phyloP scores from a whole-genome alignment of 495 filamentous ascomycete species.

The Aspergillus sclerotioniger region DNA sequence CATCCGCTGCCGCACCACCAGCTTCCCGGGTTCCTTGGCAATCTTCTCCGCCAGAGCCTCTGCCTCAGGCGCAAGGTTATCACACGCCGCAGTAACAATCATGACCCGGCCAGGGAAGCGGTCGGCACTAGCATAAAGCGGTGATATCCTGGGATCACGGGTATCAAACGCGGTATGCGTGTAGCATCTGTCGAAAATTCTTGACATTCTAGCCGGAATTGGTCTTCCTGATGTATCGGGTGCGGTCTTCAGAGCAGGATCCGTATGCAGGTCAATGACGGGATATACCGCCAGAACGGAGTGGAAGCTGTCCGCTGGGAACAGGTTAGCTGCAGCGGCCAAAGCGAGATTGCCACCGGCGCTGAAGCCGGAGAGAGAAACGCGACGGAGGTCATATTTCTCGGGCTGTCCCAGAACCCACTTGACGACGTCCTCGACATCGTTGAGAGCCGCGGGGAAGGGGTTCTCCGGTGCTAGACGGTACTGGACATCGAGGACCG shows the following conservation, averaged over 20 bases:
- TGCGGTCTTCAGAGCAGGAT: constrained; percentile 22
- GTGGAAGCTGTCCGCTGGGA: constrained; percentile 39
- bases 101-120: constrained; percentile 40
- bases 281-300: constrained; percentile 45
- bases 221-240: constrained; percentile 25
- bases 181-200: constrained; percentile 35
- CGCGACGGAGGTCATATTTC: constrained; percentile 32
- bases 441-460: constrained; percentile 74
- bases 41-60: constrained; percentile 40
- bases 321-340: constrained; percentile 32
- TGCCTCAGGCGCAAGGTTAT: constrained; percentile 41
- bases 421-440: constrained; percentile 51
- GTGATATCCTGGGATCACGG: constrained; percentile 48
- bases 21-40: constrained; percentile 22
- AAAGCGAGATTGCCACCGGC: constrained; percentile 47
- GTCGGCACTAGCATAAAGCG: constrained; percentile 34
- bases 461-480: constrained; percentile 74
- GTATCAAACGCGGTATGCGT: constrained; percentile 30
- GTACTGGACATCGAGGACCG: constrained; percentile 61
- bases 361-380: constrained; percentile 47
- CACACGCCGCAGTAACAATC: constrained; percentile 43
- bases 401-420: constrained; percentile 32
- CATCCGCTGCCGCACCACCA: constrained; percentile 42
- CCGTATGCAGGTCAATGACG: constrained; percentile 30
- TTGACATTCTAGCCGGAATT: constrained; percentile 25